Evolutionary conservation across 495 filamentous ascomycete genomes (phyloP).

Genomic region (Xylaria telfairii): DNA sequence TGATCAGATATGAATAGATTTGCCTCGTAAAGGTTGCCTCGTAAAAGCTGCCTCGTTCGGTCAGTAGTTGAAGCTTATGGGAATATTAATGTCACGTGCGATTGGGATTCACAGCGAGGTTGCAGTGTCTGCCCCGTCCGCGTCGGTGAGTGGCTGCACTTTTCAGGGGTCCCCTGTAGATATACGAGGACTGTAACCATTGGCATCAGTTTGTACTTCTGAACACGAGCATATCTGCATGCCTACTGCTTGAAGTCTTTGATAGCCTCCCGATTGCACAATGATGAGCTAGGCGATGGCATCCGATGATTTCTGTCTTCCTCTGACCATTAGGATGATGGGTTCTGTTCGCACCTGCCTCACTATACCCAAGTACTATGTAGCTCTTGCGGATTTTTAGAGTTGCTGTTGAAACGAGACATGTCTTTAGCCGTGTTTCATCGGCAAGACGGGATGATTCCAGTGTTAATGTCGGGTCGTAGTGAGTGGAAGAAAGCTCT

Average conservation of each 20-base stretch:
- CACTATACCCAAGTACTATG: too few species aligned
- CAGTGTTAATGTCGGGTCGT: background rate
- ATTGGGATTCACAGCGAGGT: background rate
- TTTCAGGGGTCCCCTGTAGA: slow-evolving; percentile 7
- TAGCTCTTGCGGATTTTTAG: background rate
- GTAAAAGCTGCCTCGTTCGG: background rate
- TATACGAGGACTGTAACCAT: slow-evolving; percentile 20
- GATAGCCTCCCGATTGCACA: background rate
- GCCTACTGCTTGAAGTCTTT: background rate
- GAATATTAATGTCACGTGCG: background rate
- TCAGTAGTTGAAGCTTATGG: background rate
- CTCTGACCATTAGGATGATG: background rate
- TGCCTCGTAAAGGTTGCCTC: background rate
- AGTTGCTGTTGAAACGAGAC: slow-evolving; percentile 18
- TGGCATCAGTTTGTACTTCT: background rate
- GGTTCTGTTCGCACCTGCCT: background rate
- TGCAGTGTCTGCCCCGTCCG: background rate
- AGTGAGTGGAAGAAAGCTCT: background rate
- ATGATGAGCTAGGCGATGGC: background rate
- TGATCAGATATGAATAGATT: background rate
- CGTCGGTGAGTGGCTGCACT: background rate
- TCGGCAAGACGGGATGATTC: background rate
- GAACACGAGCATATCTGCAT: slow-evolving; percentile 24
- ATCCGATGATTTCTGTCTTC: too few species aligned
- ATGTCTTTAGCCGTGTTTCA: slow-evolving; percentile 24